Percentiles rank a stretch among this genome's conserved stretches.
Conservation (phyloP, 345 rosid species). For the Sonneratia alba region DNA sequence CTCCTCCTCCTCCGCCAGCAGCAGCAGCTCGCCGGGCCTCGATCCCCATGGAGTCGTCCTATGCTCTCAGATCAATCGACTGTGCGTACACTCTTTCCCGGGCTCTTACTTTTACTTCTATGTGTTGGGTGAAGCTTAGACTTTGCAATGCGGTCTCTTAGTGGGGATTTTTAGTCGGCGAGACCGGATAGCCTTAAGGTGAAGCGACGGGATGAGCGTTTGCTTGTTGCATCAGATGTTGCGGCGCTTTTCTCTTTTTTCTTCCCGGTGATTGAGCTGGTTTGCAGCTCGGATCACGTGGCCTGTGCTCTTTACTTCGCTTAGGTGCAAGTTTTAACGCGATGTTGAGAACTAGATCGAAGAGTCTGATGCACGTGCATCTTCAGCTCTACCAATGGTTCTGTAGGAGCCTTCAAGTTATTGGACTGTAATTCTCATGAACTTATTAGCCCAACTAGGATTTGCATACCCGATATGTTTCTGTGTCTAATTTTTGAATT, state of each 20-base stretch:
- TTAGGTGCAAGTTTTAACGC: background rate
- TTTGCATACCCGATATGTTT: too few species aligned
- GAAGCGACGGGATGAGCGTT: background rate
- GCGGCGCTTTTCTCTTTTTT: background rate
- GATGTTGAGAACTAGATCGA: background rate
- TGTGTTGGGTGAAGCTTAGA: constrained; percentile 1
- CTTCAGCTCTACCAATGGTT: background rate
- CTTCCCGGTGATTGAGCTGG: background rate
- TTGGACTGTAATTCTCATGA: background rate
- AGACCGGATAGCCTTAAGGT: too few species aligned
- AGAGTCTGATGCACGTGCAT: background rate
- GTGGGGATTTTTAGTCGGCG: background rate
- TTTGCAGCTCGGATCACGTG: background rate
- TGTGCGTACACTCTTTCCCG: constrained; percentile 27
- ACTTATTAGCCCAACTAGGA: background rate
- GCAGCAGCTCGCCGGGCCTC: constrained; percentile 3
- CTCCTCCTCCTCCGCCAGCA: background rate
- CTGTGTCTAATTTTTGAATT: background rate
- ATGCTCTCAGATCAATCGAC: constrained; percentile 52
- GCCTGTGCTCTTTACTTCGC: background rate
- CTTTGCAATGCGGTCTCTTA: background rate
- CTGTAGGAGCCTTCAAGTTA: background rate
- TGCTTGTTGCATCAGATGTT: background rate
- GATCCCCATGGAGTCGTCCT: constrained; percentile 53
- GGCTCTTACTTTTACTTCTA: background rate